A percentile compares a stretch with the other conserved stretches of the same genome.
These are phyloP conservation scores for Pseudohalonectria lignicola DNA, from an alignment of 2,329 filamentous ascomycete genomes.

Conservation along the genomic window DNA sequence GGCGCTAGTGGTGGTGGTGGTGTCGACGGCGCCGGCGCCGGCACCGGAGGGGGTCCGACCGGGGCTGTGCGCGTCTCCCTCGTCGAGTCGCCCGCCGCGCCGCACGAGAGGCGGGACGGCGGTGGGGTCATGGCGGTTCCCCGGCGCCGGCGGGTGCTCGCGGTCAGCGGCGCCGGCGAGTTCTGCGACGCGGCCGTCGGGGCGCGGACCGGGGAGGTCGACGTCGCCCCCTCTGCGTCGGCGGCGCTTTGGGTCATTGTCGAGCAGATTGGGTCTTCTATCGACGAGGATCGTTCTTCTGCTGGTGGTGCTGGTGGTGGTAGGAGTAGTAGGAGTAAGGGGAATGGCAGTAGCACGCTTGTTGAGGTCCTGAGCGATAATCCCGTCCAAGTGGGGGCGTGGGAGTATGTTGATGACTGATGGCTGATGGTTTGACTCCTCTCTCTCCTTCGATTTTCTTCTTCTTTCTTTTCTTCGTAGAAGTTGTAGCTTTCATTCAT, in stretches of 20 bases:
- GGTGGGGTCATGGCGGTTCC: no score
- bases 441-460: no score
- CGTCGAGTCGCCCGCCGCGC: conserved; percentile 61
- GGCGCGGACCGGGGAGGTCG: conserved; percentile 62
- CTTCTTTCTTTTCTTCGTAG: no score
- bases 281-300: no score
- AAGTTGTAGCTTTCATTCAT: no score
- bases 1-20: no score
- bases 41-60: no score
- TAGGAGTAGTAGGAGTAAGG: neutral
- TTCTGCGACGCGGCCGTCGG: conserved; percentile 59
- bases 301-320: neutral
- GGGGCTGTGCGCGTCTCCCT: conserved; percentile 60
- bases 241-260: conserved; percentile 70
- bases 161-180: conserved; percentile 55
- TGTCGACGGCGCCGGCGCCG: no score
- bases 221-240: conserved; percentile 55
- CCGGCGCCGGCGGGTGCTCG: conserved; percentile 53
- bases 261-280: conserved; percentile 54
- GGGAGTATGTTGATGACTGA: conserved; percentile 24
- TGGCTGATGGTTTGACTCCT: no score
- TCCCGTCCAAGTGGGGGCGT: conserved; percentile 27
- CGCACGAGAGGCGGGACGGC: no score
- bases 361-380: conserved; percentile 42
- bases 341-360: no score